Evolutionary conservation across 176 grass and related monocot species (phyloP), one percentile per base, ranked within the genome.

Genomic region (Cymbopogon citratus): DNA sequence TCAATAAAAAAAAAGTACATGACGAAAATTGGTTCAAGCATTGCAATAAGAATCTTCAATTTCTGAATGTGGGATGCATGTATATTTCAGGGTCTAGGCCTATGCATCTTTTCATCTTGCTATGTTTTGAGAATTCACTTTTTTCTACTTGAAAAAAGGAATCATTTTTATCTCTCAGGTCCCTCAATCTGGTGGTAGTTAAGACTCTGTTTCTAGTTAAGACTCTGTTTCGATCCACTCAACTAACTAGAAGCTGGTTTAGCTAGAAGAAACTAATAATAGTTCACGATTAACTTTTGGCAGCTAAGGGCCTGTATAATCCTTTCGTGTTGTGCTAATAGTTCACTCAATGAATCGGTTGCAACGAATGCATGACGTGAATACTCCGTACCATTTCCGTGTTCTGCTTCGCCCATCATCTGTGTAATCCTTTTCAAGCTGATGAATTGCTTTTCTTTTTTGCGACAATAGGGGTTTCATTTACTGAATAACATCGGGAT

Each of bases 281-380:
- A n/a, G n/a, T n/a, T n/a, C n/a, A n/a, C n/a, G 11, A 4, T 3
- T 44, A 44, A 12, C 1, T 13, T 44, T 44, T 11, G 13, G 41
- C 41, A 44, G 9, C 2, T 44, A 13, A n/a, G n/a, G n/a, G n/a
- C n/a, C n/a, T n/a, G n/a, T n/a, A n/a, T n/a, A n/a, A n/a, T n/a
- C n/a, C n/a, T n/a, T n/a, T n/a, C n/a, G n/a, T n/a, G n/a, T n/a
- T n/a, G n/a, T n/a, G n/a, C n/a, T n/a, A n/a, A n/a, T n/a, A n/a
- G n/a, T n/a, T n/a, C n/a, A n/a, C n/a, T n/a, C 36, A 44, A 1
- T 9, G 5, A 46, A 16, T 28, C 6, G 9, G 11, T 43, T 45
- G 41, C 29, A 5, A 64, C 84, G 72, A 41, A 39, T 16, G 67
- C 67, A 41, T 80, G 76, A 79, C 39, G 69, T 10, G 23, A 72